Evolutionary conservation across 495 filamentous ascomycete genomes (phyloP), one percentile per base, ranked within the genome.

Genomic region (Aspergillus nidulans): DNA sequence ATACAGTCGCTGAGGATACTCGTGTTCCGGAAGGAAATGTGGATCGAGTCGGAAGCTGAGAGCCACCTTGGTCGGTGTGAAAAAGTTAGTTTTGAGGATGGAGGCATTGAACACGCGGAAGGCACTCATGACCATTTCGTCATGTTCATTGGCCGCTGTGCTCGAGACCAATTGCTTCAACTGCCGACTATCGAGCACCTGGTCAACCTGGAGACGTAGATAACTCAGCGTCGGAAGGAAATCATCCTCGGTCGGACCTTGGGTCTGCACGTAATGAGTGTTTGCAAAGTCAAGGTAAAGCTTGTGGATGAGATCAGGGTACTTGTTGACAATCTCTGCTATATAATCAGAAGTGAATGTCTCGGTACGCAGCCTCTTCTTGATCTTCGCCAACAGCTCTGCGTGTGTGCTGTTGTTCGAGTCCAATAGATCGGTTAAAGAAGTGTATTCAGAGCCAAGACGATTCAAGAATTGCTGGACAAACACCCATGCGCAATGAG

Each of bases 291-390:
- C 82, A 40, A 96, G 78, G 69, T 98, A 98, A 47, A 97, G 79
- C 47, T 87, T 84, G 54, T 92, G 88, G 54, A 98, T 84, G 21
- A 98, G 78, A 23, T 88, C 85, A 0, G 94, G 92, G 69, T 97
- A 91, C 46, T 88, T 86, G 69, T 85, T 85, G 75, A 97, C 96
- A 69, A 97, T 97, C 74, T 97, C 92, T 15, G 90, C 84, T 61
- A 98, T 97, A 68, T 97, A 98, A 66, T 95, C 95, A 7, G 92
- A 87, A 2, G 94, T 98, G 71, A 98, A 98, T 0, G 94, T 98
- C 71, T 98, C 95, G 1, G 88, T 92, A 58, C 94, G 87, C 46
- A 98, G 82, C 48, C 94, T 87, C 62, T 91, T 90, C 82, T 97
- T 97, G 69, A 98, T 86, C 74, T 95, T 97, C 15, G 90, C 88